Evolutionary conservation across 179 eudicot species (phyloP), one percentile per base, ranked within the genome.

Genomic region (Monotropa hypopitys): DNA sequence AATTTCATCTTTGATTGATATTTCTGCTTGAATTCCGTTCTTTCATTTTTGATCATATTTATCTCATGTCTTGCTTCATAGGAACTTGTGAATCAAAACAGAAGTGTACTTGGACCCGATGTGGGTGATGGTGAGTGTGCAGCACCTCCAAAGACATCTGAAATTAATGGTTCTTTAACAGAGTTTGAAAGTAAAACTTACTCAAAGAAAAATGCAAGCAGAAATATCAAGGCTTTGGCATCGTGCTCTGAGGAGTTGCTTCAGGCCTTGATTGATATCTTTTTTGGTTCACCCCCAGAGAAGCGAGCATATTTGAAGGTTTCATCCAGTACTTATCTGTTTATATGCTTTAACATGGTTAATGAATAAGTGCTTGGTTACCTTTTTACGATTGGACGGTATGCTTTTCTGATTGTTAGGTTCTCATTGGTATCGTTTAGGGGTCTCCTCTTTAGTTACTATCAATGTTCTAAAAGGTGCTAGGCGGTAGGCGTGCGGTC

Each of bases 81-180:
- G 97, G 94, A 88, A 82, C 92, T 94, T 75, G 91, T 92, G 83
- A 88, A 85, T 82, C 85, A 87, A 83, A 90, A 85, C 79, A 85
- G 66, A 80, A 74, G 77, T 77, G 79, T 73, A 49, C 79, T 80
- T 77, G 77, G 79, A 79, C 49, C 81, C 47, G 78, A 76, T 76
- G 83, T 85, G 76, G 82, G 80, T 79, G 77, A 75, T 73, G 80
- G 57, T 47, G 84, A 82, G 61, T 78, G 61, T 35, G 74, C 73
- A 47, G 81, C 81, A 77, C 68, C 67, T 70, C 74, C 85, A 62
- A 76, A 75, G 79, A 79, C 76, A 42, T 73, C 72, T 56, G 78
- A 53, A 57, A 56, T 83, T 68, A 82, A 81, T 73, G 79, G 76
- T 77, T 73, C 82, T 70, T 62, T 80, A 20, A 33, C 76, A 77